Percentiles rank a stretch among this genome's conserved stretches.
phyloP scores from a whole-genome alignment of 2,329 filamentous ascomycete genomes.

The Ceratocystis harringtonii region DNA sequence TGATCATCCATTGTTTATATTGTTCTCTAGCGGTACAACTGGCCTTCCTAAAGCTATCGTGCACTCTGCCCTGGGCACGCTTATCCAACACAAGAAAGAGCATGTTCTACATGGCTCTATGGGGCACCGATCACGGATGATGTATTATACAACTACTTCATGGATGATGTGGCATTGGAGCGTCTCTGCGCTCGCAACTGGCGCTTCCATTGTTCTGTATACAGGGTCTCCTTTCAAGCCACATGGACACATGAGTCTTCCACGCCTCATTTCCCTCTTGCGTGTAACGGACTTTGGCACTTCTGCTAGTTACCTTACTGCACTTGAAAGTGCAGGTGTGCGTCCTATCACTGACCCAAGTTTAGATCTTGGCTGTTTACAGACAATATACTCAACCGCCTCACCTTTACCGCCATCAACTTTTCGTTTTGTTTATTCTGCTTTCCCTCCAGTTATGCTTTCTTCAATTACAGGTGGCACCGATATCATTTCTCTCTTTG shows the following conservation, averaged over 20 bases:
- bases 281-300: slow-evolving; percentile 88
- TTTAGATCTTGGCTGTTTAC: slow-evolving; percentile 47
- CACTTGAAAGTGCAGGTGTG: slow-evolving; percentile 66
- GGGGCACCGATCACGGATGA: slow-evolving; percentile 53
- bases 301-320: slow-evolving; percentile 80
- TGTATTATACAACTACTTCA: slow-evolving; percentile 89
- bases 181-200: slow-evolving; percentile 68
- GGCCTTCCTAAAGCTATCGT: slow-evolving; percentile 82
- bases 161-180: slow-evolving; percentile 99
- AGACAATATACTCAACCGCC: slow-evolving; percentile 86
- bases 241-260: slow-evolving; percentile 65
- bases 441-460: slow-evolving; percentile 71
- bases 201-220: slow-evolving; percentile 74
- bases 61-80: slow-evolving; percentile 75
- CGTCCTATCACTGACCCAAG: slow-evolving; percentile 31
- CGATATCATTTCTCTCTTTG: slow-evolving; percentile 92
- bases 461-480: slow-evolving; percentile 91
- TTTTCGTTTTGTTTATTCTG: slow-evolving; percentile 74
- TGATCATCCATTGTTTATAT: slow-evolving; percentile 81
- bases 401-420: slow-evolving; percentile 86
- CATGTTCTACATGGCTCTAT: slow-evolving; percentile 79
- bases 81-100: slow-evolving; percentile 96
- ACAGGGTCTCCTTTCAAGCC: slow-evolving; percentile 83
- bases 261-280: slow-evolving; percentile 64
- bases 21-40: slow-evolving; percentile 89